Base-by-base conservation (phyloP, 306 rosid genomes). In the Fragaria iinumae region DNA sequence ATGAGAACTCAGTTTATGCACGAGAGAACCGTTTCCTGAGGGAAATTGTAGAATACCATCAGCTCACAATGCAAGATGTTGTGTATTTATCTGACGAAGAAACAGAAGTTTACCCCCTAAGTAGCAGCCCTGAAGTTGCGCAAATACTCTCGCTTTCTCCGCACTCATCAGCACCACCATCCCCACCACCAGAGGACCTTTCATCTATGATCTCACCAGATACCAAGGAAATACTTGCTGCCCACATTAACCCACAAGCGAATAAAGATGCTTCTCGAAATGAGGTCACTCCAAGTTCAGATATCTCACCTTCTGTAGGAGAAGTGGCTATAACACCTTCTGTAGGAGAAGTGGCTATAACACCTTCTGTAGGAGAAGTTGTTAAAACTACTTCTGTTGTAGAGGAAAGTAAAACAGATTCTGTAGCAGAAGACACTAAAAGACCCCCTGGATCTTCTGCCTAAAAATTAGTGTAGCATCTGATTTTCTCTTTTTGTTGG, bases 1-100 rank as follows among this genome's bases (percentile, higher is more conserved):
- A 84, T 52, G 99, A 92, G 82, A 96, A 96, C 23, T 92, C 94
- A 74, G 86, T 90, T 81, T 93, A 89, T 79, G 86, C 99, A 0
- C 84, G 98, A 3, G 99, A 96, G 80, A 96, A 96, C 72, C 96
- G 99, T 17, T 96, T 96, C 84, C 82, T 92, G 18, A 92, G 98
- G 87, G 99, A 96, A 82, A 84, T 96, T 45, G 99, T 96, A 74
- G 99, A 96, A 62, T 96, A 92, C 78, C 99, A 96, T 76, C 99
- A 96, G 78, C 94, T 96, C 36, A 96, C 96, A 0, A 91, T 87
- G 99, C 99, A 96, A 82, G 97, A 96, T 75, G 93, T 96, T 52
- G 98, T 96, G 62, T 88, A 92, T 69, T 74, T 96, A 23, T 93
- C 91, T 64, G 99, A 96, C 60, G 99, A 87, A 83, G 98, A 92